Evolutionary conservation across 805 yeast species (phyloP).

Genomic region (Candida xiaguanensis): DNA sequence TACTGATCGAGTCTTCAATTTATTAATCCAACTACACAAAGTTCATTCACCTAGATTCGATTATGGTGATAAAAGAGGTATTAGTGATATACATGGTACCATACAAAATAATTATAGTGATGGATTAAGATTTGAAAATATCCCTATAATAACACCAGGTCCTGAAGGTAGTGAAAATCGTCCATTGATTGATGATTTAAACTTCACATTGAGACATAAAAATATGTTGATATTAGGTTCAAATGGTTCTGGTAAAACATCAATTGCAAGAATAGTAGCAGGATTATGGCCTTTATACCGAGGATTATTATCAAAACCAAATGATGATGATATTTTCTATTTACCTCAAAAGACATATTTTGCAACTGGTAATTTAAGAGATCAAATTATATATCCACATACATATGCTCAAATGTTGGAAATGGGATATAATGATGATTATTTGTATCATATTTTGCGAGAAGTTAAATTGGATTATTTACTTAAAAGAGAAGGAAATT

Average conservation of each 20-base stretch:
- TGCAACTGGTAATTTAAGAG: constrained; percentile 78
- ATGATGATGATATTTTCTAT: constrained; percentile 63
- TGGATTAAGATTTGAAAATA: constrained; percentile 79
- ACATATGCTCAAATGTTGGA: constrained; percentile 74
- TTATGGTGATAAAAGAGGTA: constrained; percentile 43
- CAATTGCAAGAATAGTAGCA: constrained; percentile 77
- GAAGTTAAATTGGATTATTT: constrained; percentile 82
- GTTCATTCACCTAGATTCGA: constrained; percentile 64
- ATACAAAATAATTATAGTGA: constrained; percentile 64
- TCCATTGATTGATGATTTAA: constrained; percentile 54
- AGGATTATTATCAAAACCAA: constrained; percentile 80
- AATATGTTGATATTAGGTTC: constrained; percentile 79
- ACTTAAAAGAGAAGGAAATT: constrained; percentile 59
- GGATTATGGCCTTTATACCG: constrained; percentile 89
- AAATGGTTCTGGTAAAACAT: constrained; percentile 87
- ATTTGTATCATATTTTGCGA: constrained; percentile 60
- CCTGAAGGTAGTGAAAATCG: constrained; percentile 55
- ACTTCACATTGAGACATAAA: constrained; percentile 56
- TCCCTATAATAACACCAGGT: constrained; percentile 79
- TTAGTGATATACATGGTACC: constrained; percentile 66
- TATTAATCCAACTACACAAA: constrained; percentile 74
- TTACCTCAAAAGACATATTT: constrained; percentile 88
- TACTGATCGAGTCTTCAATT: constrained; percentile 77
- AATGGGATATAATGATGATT: constrained; percentile 66
- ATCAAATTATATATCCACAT: constrained; percentile 86